Evolutionary conservation across 805 yeast species (phyloP).

Genomic region (Dipodascus geniculatus): DNA sequence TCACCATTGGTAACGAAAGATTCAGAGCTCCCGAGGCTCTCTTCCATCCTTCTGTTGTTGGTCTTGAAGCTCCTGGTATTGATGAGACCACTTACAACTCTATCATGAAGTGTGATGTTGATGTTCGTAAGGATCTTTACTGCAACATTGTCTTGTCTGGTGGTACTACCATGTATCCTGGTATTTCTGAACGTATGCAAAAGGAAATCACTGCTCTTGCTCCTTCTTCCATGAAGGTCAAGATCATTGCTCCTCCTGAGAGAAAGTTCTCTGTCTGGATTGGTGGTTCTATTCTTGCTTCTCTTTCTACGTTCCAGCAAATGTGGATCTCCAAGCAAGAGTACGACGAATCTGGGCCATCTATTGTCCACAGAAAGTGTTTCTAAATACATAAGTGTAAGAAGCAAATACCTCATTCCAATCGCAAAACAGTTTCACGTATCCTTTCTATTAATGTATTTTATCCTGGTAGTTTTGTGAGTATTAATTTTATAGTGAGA

Average conservation of each 20-base stretch:
- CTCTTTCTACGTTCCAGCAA: slow-evolving; percentile 99
- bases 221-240: slow-evolving; percentile 99
- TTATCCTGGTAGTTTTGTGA: neutral
- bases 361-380: slow-evolving; percentile 95
- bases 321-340: slow-evolving; percentile 99
- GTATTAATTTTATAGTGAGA: neutral
- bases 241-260: slow-evolving; percentile 98
- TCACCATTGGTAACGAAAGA: slow-evolving; percentile 99
- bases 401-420: neutral
- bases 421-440: slow-evolving; percentile 1
- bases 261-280: slow-evolving; percentile 99
- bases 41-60: slow-evolving; percentile 92
- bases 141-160: slow-evolving; percentile 99
- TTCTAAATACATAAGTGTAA: slow-evolving; percentile 38
- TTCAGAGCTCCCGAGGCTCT: slow-evolving; percentile 99
- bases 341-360: slow-evolving; percentile 99
- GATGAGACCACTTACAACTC: slow-evolving; percentile 95
- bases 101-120: slow-evolving; percentile 97
- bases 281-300: slow-evolving; percentile 99
- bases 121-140: slow-evolving; percentile 97
- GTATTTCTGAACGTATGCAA: slow-evolving; percentile 99
- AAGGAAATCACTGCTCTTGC: slow-evolving; percentile 99
- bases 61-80: slow-evolving; percentile 95
- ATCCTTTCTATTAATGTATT: neutral
- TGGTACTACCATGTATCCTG: slow-evolving; percentile 99